Percentiles rank a stretch among this genome's conserved stretches.
Evolutionary conservation across 2,329 filamentous ascomycete genomes (phyloP).

Genomic region (Hypomyces perniciosus): DNA sequence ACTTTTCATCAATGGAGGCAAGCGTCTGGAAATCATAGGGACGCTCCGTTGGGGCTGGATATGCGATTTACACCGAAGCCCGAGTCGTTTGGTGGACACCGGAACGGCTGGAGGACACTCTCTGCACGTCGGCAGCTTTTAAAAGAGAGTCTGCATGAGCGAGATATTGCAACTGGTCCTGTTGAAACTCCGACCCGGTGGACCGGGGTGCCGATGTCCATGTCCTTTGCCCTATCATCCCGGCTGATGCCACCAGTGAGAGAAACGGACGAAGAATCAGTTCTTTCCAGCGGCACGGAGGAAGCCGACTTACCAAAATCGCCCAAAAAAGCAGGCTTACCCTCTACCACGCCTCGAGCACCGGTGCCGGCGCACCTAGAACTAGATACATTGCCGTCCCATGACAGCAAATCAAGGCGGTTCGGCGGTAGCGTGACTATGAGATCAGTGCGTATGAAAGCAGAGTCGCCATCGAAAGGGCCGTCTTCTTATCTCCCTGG

Average conservation of each 20-base stretch:
- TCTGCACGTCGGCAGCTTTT: conserved; percentile 20
- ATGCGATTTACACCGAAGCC: conserved; percentile 4
- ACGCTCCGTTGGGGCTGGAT: conserved; percentile 3
- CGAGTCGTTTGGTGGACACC: conserved; percentile 13
- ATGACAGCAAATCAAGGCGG: not conserved
- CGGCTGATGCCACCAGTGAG: conserved; percentile 26
- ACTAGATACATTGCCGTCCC: not conserved
- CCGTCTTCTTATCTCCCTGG: too few relatives aligned
- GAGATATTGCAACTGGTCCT: conserved; percentile 17
- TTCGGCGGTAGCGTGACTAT: not conserved
- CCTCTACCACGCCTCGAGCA: conserved; percentile 20
- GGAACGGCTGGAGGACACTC: conserved; percentile 22
- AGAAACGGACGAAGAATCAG: conserved; percentile 25
- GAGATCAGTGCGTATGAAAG: not conserved
- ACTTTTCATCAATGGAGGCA: conserved; percentile 28
- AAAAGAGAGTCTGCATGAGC: conserved; percentile 18
- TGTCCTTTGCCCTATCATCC: conserved; percentile 25
- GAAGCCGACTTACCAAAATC: conserved; percentile 1
- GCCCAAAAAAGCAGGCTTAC: conserved; percentile 8
- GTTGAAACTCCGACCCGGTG: conserved; percentile 42
- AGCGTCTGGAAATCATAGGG: conserved; percentile 14
- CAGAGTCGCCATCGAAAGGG: not conserved
- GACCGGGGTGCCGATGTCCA: conserved; percentile 36
- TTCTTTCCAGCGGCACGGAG: conserved; percentile 11
- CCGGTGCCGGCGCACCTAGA: conserved; percentile 15